These are phyloP conservation scores for Candida mesenterica DNA, from an alignment of 1,139 yeast species.

Conservation along the genomic window DNA sequence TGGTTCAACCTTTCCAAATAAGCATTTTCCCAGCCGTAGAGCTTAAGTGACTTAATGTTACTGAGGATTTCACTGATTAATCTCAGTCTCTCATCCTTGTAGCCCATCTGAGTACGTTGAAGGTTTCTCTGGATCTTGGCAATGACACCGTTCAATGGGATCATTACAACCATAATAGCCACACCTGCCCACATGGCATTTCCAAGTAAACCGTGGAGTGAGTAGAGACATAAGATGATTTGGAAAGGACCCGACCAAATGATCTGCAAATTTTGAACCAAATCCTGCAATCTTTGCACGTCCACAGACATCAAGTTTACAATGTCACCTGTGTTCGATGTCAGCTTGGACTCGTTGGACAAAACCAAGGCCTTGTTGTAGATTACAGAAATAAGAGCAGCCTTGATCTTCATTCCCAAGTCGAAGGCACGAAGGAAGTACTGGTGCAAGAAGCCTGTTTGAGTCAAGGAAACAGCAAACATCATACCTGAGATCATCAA, in stretches of 20 bases:
- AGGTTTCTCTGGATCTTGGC: conserved; percentile 72
- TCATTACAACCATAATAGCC: conserved; percentile 73
- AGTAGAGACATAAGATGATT: conserved; percentile 71
- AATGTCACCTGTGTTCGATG: conserved; percentile 91
- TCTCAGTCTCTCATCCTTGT: conserved; percentile 50
- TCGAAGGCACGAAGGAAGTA: conserved; percentile 88
- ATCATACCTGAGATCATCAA: conserved; percentile 77
- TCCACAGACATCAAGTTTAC: conserved; percentile 97
- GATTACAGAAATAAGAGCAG: conserved; percentile 74
- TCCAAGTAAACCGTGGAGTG: conserved; percentile 76
- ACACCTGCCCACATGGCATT: conserved; percentile 98
- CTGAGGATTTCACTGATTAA: conserved; percentile 82
- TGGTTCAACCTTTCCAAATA: conserved; percentile 68
- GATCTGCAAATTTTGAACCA: conserved; percentile 81
- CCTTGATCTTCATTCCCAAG: conserved; percentile 84
- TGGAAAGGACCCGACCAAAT: conserved; percentile 98
- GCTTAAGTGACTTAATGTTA: conserved; percentile 86
- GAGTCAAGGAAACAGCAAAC: conserved; percentile 80
- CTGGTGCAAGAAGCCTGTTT: conserved; percentile 86
- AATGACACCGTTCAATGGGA: conserved; percentile 77
- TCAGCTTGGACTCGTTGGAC: conserved; percentile 79
- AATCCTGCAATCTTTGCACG: conserved; percentile 89
- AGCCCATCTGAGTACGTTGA: conserved; percentile 58
- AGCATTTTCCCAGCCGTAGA: conserved; percentile 95
- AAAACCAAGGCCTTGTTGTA: conserved; percentile 78